These are phyloP conservation scores for Zygosaccharomyces pseudobailii DNA, from an alignment of 1,139 yeast species.

Conservation along the genomic window DNA sequence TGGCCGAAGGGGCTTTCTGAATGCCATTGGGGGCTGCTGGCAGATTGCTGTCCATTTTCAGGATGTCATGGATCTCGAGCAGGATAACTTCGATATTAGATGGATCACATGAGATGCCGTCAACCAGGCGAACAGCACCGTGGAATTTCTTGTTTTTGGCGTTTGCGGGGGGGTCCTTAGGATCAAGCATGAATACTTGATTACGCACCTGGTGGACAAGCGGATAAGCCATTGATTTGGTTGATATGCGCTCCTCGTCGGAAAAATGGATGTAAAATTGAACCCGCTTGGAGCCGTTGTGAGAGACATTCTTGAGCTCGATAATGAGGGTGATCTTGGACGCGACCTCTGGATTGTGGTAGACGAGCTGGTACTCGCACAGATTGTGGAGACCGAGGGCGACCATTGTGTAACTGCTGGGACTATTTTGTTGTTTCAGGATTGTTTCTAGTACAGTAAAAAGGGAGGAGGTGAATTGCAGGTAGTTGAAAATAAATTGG, in stretches of 20 bases:
- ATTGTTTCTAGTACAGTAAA: constrained; percentile 26
- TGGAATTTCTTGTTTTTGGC: constrained; percentile 13
- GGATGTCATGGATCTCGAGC: constrained; percentile 26
- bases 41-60: constrained; percentile 17
- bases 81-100: constrained; percentile 26
- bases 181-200: constrained; percentile 28
- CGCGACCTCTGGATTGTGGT: constrained; percentile 24
- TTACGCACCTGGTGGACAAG: constrained; percentile 28
- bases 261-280: constrained; percentile 31
- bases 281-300: constrained; percentile 22
- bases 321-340: constrained; percentile 28
- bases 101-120: constrained; percentile 32
- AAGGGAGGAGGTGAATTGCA: constrained; percentile 33
- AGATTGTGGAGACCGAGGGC: constrained; percentile 30
- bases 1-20: constrained; percentile 5
- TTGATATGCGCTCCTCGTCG: constrained; percentile 27
- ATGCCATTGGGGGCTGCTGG: constrained; percentile 4
- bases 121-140: constrained; percentile 24
- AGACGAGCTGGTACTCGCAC: constrained; percentile 29
- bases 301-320: constrained; percentile 27
- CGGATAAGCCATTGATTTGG: constrained; percentile 28
- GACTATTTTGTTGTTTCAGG: constrained; percentile 11
- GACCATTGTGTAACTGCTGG: constrained; percentile 16
- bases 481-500: constrained; percentile 33
- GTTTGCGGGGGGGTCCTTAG: constrained; percentile 11